These are phyloP conservation scores for Acacia pycnantha DNA, from an alignment of 331 rosid species.

Conservation along the genomic window DNA sequence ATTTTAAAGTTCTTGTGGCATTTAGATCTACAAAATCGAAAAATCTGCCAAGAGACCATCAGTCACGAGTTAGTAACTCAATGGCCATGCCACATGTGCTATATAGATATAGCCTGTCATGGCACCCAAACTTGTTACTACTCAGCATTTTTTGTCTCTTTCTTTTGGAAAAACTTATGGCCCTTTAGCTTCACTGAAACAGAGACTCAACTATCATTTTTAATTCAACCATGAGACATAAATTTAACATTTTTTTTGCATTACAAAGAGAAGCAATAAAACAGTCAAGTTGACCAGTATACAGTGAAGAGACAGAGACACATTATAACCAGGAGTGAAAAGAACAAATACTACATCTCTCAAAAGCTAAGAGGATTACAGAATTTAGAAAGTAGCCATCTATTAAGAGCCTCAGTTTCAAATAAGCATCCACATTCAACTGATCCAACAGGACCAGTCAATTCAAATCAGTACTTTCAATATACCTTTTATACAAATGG, in stretches of 20 bases:
- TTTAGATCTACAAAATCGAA: slow-evolving; percentile 81
- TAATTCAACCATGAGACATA: not conserved
- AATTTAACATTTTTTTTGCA: not conserved
- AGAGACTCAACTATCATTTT: not conserved
- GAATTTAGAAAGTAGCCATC: not conserved
- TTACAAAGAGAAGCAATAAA: not conserved
- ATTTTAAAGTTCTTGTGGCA: slow-evolving; percentile 94
- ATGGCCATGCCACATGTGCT: not conserved
- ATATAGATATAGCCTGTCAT: not conserved
- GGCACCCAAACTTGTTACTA: not conserved
- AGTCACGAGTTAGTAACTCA: slow-evolving; percentile 1
- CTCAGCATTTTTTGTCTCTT: not conserved
- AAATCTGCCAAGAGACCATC: slow-evolving; percentile 46
- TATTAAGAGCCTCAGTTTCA: not conserved
- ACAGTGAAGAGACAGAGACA: not conserved
- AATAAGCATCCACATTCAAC: slow-evolving; percentile 8
- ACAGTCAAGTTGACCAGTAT: not conserved
- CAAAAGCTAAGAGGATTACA: not conserved
- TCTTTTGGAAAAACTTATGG: not conserved
- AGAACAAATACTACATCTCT: not conserved
- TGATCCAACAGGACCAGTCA: not conserved
- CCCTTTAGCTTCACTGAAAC: not conserved
- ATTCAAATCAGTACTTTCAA: not conserved
- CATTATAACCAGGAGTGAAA: not conserved
- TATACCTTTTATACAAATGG: not conserved